phyloP scores from a whole-genome alignment of 768 basidiomycete genomes.

The Lactifluus subvellereus region DNA sequence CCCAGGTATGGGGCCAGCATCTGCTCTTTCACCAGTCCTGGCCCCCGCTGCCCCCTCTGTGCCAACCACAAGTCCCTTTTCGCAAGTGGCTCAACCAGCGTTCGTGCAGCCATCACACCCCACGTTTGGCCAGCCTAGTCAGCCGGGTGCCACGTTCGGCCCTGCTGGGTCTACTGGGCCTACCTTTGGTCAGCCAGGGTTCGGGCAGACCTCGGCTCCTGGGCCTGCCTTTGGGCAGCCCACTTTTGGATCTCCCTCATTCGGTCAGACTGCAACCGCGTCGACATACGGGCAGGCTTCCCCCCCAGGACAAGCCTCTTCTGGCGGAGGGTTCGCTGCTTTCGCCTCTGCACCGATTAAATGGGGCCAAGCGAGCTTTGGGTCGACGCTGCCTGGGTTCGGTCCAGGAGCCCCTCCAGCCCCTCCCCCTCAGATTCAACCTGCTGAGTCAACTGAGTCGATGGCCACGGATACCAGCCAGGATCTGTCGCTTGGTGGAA shows the following conservation, averaged over 20 bases:
- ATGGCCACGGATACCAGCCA: conserved; percentile 24
- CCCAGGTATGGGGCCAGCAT: conserved; percentile 40
- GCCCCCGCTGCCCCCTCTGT: conserved; percentile 4
- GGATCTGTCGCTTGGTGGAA: conserved; percentile 25
- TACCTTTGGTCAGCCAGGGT: conserved; percentile 20
- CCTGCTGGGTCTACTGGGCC: conserved; percentile 34
- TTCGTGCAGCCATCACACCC: conserved; percentile 27
- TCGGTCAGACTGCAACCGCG: conserved; percentile 10
- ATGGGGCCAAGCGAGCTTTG: conserved; percentile 26
- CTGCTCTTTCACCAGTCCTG: conserved; percentile 9
- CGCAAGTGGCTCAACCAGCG: conserved; percentile 20
- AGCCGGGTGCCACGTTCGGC: conserved; percentile 1
- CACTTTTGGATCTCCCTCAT: conserved; percentile 10
- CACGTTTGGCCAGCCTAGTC: conserved; percentile 18
- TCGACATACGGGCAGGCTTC: conserved; percentile 16
- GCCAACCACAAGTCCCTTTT: conserved; percentile 6
- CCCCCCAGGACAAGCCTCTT: conserved; percentile 9
- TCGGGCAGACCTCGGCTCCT: conserved; percentile 13
- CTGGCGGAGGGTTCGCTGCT: conserved; percentile 25
- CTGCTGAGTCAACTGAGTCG: conserved; percentile 11
- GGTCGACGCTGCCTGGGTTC: conserved; percentile 11
- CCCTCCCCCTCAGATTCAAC: conserved; percentile 16
- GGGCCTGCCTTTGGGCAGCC: conserved; percentile 21
- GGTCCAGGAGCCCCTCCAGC: conserved; percentile 1
- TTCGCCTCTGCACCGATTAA: conserved; percentile 26